Conservation (phyloP, 768 basidiomycete species). For the Russula sp. region DNA sequence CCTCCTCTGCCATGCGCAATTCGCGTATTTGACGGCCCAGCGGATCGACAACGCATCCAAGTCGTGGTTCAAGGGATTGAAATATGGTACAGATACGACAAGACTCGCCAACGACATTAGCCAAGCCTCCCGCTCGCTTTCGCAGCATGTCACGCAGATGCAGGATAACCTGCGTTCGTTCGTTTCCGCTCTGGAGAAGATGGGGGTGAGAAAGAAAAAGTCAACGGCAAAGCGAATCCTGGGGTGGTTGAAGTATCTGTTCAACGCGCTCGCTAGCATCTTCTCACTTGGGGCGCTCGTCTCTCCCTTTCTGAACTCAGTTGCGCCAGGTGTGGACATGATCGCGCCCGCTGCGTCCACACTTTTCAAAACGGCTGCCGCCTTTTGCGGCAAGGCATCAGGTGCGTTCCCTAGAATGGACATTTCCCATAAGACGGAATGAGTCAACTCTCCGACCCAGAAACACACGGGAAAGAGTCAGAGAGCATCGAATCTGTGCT, state of each 20-base stretch:
- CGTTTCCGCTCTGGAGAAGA: conserved; percentile 10
- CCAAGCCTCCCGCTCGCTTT: conserved; percentile 1
- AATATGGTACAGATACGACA: conserved; percentile 6
- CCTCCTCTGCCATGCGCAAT: conserved; percentile 9
- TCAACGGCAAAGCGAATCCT: not conserved
- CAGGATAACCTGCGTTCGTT: not conserved
- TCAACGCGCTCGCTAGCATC: conserved; percentile 7
- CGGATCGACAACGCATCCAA: conserved; percentile 9
- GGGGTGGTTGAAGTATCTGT: conserved; percentile 11
- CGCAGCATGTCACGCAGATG: not conserved
- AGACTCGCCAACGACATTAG: conserved; percentile 15
- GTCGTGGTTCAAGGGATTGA: conserved; percentile 8
- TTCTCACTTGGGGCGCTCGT: not conserved
- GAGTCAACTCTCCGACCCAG: conserved; percentile 1
- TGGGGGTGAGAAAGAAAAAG: conserved; percentile 5
- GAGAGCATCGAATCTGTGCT: conserved; percentile 13
- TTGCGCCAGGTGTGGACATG: not conserved
- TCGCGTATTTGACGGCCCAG: conserved; percentile 11
- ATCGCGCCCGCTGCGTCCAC: not conserved
- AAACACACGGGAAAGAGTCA: not conserved
- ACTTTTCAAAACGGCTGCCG: conserved; percentile 7
- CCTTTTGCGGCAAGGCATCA: not conserved
- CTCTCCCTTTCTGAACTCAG: conserved; percentile 6
- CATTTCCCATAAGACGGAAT: not conserved
- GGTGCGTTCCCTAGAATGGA: not conserved